A percentile compares a stretch with the other conserved stretches of the same genome.
phyloP scores from a whole-genome alignment of 306 rosid species.

The Fragaria iinumae region DNA sequence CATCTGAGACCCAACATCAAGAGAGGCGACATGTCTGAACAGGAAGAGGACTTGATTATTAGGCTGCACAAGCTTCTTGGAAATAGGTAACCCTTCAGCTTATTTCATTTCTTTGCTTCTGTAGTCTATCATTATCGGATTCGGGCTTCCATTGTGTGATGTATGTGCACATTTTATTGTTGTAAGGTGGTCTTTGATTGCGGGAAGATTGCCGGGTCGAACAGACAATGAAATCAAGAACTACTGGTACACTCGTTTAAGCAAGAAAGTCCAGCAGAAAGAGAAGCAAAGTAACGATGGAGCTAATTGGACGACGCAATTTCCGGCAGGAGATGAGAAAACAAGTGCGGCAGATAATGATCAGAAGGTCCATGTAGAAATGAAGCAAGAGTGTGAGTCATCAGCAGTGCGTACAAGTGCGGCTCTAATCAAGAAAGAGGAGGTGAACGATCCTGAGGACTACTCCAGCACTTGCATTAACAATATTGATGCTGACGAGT shows the following conservation, averaged over 20 bases:
- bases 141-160: background rate
- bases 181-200: conserved; percentile 38
- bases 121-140: background rate
- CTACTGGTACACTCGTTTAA: conserved; percentile 33
- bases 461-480: background rate
- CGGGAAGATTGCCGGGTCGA: conserved; percentile 40
- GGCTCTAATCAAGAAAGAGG: background rate
- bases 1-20: conserved; percentile 33
- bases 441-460: background rate
- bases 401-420: background rate
- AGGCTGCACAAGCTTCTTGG: conserved; percentile 27
- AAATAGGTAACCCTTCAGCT: conserved; percentile 21
- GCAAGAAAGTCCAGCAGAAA: conserved; percentile 3
- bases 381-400: background rate
- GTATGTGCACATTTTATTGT: background rate
- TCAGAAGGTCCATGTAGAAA: background rate
- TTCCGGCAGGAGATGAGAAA: background rate
- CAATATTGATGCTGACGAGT: background rate
- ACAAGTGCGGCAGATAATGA: background rate
- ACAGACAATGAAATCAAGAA: conserved; percentile 38
- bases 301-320: background rate
- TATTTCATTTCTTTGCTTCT: background rate
- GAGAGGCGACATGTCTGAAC: conserved; percentile 27
- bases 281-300: background rate
- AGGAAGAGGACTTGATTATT: conserved; percentile 27